Percentiles rank a stretch among this genome's conserved stretches.
phyloP scores from a whole-genome alignment of 1,284 basidiomycete genomes.

The Athelia sp. region DNA sequence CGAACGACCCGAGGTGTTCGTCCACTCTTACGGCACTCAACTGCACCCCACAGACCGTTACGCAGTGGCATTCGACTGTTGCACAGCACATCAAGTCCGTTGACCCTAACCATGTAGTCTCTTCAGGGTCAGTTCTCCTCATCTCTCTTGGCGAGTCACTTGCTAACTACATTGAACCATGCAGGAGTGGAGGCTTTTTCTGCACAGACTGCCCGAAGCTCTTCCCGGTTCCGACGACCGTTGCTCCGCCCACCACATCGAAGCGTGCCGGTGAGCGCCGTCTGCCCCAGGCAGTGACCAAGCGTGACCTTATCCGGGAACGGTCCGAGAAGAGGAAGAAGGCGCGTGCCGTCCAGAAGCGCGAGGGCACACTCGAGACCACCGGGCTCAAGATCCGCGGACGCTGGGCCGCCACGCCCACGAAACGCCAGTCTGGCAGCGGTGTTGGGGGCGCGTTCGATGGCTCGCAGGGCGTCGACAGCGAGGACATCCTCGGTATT shows the following conservation, averaged over 20 bases:
- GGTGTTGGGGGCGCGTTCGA: conserved; percentile 46
- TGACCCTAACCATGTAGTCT: conserved; percentile 62
- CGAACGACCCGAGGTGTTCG: conserved; percentile 54
- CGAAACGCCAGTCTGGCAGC: conserved; percentile 36
- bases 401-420: conserved; percentile 53
- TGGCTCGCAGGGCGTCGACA: conserved; percentile 61
- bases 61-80: conserved; percentile 47
- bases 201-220: conserved; percentile 55
- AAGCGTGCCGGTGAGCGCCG: conserved; percentile 29
- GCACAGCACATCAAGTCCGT: conserved; percentile 38
- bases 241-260: conserved; percentile 34
- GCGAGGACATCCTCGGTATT: conserved; percentile 56
- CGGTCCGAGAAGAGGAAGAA: conserved; percentile 40
- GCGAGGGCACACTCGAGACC: conserved; percentile 20
- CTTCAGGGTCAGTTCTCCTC: conserved; percentile 43
- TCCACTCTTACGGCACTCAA: conserved; percentile 32
- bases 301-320: conserved; percentile 37
- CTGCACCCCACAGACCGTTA: conserved; percentile 49
- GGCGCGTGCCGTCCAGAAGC: conserved; percentile 24
- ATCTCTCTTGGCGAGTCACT: neutral
- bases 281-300: conserved; percentile 34
- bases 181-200: conserved; percentile 54
- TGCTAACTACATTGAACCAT: neutral
- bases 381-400: conserved; percentile 53
- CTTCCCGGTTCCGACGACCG: conserved; percentile 31